A percentile compares a stretch with the other conserved stretches of the same genome.
Evolutionary conservation across 208 protist genomes (phyloP).

Genomic region (Trypanosoma congolense): DNA sequence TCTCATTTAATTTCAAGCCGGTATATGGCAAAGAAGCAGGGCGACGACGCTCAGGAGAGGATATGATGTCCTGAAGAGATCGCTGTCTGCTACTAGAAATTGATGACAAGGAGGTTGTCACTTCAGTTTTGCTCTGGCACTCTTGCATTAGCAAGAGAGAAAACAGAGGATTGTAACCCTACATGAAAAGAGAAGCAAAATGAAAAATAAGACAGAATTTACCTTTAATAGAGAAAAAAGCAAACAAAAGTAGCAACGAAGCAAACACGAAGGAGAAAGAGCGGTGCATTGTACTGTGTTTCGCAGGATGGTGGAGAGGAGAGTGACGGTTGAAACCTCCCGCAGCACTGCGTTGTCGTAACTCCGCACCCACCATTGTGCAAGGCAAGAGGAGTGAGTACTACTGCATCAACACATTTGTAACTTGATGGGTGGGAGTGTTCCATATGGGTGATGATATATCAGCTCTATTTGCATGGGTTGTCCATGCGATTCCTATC

Average conservation of each 20-base stretch:
- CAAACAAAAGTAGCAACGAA: not conserved
- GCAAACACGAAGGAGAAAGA: no score
- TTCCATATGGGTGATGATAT: constrained; percentile 4
- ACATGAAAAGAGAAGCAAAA: no score
- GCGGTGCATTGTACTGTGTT: not conserved
- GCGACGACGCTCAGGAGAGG: constrained; percentile 9
- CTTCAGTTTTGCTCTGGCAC: not conserved
- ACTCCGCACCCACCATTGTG: no score
- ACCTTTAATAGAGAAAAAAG: no score
- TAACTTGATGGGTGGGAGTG: no score
- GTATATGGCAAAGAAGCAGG: not conserved
- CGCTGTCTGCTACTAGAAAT: not conserved
- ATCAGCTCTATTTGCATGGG: not conserved
- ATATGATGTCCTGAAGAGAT: constrained; percentile 16
- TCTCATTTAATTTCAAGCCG: no score
- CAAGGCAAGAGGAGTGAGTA: no score
- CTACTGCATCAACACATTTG: no score
- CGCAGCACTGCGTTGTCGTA: no score
- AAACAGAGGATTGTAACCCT: not conserved
- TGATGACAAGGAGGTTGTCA: not conserved
- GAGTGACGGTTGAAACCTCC: not conserved
- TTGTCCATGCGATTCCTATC: not conserved
- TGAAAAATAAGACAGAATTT: no score
- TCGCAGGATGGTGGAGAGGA: not conserved
- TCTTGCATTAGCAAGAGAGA: not conserved